phyloP scores from a whole-genome alignment of 768 basidiomycete genomes.

The Lactarius psammicola region DNA sequence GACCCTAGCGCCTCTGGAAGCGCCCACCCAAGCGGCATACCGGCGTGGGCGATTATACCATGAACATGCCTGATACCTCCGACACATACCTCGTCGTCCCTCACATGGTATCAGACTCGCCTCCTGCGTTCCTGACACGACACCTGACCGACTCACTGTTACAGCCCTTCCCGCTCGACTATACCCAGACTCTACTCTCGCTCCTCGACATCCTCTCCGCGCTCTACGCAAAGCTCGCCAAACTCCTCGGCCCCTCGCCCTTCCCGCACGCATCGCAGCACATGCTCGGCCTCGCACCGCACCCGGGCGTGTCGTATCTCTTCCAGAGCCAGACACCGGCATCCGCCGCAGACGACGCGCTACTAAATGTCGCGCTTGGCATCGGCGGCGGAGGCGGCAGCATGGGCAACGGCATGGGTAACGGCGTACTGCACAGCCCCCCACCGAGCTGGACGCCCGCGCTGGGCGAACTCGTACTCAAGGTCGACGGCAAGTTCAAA shows the following conservation, averaged over 20 bases:
- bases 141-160: slow-evolving; percentile 3
- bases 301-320: slow-evolving; percentile 80
- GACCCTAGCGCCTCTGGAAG: slow-evolving; percentile 49
- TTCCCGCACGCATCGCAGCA: slow-evolving; percentile 68
- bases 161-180: slow-evolving; percentile 87
- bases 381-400: slow-evolving; percentile 34
- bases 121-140: not conserved
- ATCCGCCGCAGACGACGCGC: slow-evolving; percentile 46
- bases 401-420: not conserved
- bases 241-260: slow-evolving; percentile 79
- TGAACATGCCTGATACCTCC: slow-evolving; percentile 62
- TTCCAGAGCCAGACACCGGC: slow-evolving; percentile 50
- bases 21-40: slow-evolving; percentile 55
- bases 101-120: slow-evolving; percentile 58
- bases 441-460: slow-evolving; percentile 61
- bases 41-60: slow-evolving; percentile 58
- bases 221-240: slow-evolving; percentile 83
- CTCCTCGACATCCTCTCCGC: slow-evolving; percentile 88
- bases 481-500: slow-evolving; percentile 84
- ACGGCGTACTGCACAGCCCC: slow-evolving; percentile 44
- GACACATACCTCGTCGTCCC: slow-evolving; percentile 69
- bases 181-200: slow-evolving; percentile 84
- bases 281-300: slow-evolving; percentile 74
- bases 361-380: slow-evolving; percentile 65
- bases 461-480: slow-evolving; percentile 71